Evolutionary conservation across 305 asterid genomes (phyloP).

Genomic region (Lippia alba): DNA sequence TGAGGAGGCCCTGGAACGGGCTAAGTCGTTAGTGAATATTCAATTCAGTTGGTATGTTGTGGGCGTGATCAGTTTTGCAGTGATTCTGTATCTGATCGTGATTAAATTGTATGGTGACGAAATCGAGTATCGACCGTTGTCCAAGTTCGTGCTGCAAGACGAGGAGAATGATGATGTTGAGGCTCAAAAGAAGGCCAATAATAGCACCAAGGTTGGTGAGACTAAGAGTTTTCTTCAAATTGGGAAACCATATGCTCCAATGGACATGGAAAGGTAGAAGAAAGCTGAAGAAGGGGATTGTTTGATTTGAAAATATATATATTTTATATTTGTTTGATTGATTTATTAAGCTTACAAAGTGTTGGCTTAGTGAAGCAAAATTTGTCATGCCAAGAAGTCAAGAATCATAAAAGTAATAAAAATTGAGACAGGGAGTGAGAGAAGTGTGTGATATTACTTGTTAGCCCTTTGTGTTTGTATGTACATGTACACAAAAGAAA

Average conservation of each 20-base stretch:
- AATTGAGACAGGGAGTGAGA: too few relatives aligned
- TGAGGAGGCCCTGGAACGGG: conserved; percentile 61
- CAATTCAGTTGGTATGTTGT: conserved; percentile 66
- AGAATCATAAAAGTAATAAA: not conserved
- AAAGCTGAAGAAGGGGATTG: not conserved
- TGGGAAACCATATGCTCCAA: conserved; percentile 38
- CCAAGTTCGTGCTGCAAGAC: conserved; percentile 23
- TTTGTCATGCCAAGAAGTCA: too few relatives aligned
- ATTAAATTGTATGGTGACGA: conserved; percentile 25
- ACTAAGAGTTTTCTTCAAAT: conserved; percentile 43
- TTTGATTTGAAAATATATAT: not conserved
- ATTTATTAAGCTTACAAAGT: conserved; percentile 24
- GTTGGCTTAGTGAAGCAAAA: conserved; percentile 34
- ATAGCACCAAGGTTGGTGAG: not conserved
- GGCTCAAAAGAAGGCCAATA: conserved; percentile 48
- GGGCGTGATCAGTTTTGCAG: conserved; percentile 39
- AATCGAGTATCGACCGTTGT: conserved; percentile 32
- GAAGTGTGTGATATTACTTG: too few relatives aligned
- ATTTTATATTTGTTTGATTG: not conserved
- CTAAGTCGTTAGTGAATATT: conserved; percentile 58
- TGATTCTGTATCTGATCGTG: conserved; percentile 48
- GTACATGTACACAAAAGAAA: conserved; percentile 23
- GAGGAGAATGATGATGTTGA: conserved; percentile 45
- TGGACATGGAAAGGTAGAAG: conserved; percentile 53
- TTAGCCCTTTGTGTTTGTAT: too few relatives aligned